These are phyloP conservation scores for Bonia amplexicaulis DNA, from an alignment of 176 grass and related monocot genomes.

Conservation along the genomic window DNA sequence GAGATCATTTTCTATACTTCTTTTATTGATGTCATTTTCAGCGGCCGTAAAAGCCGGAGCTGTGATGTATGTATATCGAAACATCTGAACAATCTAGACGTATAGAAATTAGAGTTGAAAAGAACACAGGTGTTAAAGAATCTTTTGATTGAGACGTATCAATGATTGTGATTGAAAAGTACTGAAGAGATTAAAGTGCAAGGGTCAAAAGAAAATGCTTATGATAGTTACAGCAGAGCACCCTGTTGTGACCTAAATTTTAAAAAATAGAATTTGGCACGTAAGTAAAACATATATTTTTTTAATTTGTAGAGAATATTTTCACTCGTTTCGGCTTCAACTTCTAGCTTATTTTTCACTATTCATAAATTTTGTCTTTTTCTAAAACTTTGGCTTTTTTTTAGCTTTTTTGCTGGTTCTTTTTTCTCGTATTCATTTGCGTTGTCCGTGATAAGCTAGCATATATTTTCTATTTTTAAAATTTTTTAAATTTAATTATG, in stretches of 20 bases:
- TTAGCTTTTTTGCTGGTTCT: too few relatives aligned
- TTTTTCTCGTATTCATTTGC: too few relatives aligned
- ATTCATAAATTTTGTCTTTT: too few relatives aligned
- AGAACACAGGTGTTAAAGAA: not conserved
- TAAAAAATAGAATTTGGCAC: not conserved
- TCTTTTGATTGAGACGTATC: constrained; percentile 20
- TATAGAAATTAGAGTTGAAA: constrained; percentile 3
- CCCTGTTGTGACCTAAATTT: not conserved
- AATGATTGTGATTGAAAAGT: constrained; percentile 1
- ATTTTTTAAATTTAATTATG: too few relatives aligned
- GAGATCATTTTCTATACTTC: not conserved
- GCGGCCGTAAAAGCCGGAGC: not conserved
- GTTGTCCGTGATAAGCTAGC: too few relatives aligned
- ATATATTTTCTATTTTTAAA: too few relatives aligned
- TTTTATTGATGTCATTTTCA: not conserved
- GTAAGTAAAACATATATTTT: too few relatives aligned
- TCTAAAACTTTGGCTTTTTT: too few relatives aligned
- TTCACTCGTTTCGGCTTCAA: too few relatives aligned
- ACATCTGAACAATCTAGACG: not conserved
- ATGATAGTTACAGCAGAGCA: not conserved
- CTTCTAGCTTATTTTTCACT: too few relatives aligned
- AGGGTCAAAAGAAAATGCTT: not conserved
- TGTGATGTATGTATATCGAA: constrained; percentile 2
- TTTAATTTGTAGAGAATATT: not conserved
- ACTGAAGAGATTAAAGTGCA: not conserved